phyloP scores from a whole-genome alignment of 148 eudicot species.

The Rhododendron williamsianum region DNA sequence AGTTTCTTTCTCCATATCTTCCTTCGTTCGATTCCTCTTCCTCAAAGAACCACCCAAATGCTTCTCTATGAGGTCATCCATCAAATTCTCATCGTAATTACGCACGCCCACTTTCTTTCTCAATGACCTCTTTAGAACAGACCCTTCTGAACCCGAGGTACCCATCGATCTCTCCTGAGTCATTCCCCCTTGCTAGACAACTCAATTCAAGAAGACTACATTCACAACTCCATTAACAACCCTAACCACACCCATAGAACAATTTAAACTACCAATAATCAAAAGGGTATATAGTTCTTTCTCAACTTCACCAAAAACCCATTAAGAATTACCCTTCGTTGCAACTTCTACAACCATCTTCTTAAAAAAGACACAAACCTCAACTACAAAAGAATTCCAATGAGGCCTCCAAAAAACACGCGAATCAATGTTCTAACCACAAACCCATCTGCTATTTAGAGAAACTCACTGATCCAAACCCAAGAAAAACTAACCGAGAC shows the following conservation, averaged over 20 bases:
- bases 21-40: constrained; percentile 56
- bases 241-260: not conserved
- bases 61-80: constrained; percentile 75
- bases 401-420: not conserved
- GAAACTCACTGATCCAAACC: not conserved
- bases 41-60: constrained; percentile 58
- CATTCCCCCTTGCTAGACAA: not conserved
- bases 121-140: constrained; percentile 42
- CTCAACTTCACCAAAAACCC: not conserved
- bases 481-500: not conserved
- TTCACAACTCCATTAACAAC: constrained; percentile 2
- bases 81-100: constrained; percentile 75
- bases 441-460: not conserved
- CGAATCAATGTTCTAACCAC: not conserved
- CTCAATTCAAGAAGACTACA: not conserved
- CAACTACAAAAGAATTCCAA: not conserved
- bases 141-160: constrained; percentile 38
- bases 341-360: not conserved
- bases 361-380: not conserved
- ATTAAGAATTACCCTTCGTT: not conserved
- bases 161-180: constrained; percentile 21
- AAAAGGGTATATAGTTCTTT: not conserved
- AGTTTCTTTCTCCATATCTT: constrained; percentile 83
- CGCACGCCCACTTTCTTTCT: constrained; percentile 50
- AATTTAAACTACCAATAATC: not conserved